Base-by-base conservation (phyloP, 345 rosid species). In the Lepidium didymum region DNA sequence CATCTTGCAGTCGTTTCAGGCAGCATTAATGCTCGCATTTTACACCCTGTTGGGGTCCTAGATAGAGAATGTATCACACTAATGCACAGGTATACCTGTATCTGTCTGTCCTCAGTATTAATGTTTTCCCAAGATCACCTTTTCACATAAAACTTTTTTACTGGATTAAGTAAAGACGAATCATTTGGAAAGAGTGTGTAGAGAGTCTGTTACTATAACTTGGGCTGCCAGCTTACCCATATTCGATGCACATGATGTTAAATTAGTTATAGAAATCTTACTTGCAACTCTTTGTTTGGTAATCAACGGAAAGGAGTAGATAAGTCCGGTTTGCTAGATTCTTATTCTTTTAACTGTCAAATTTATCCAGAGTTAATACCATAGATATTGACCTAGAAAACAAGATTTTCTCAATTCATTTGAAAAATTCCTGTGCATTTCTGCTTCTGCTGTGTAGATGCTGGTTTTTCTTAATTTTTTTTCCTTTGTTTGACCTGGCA, bases 51-150 rank as follows among this genome's bases (percentile, higher is more conserved):
- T 76, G 98, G 98, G 46, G 78, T 90, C 80, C 63, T 92, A 46
- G 98, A 92, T 78, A 82, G 69, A 77, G 91, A 90, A 72, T 83
- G 93, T 68, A 88, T 92, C 80, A 75, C 69, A 52, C 51, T 92
- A 49, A 82, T 90, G 52, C 83, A 74, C 86, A 88, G 96, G 92
- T 92, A 64, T 31, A 51, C 62, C 56, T 51, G n/a, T 58, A 47
- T 14, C 44, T 34, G 9, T 42, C 21, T 64, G 60, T 51, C 40
- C 42, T 41, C 36, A 18, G 23, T 58, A 46, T 50, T 31, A n/a
- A 12, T 36, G 40, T 25, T 25, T 51, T 15, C 37, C 12, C 61
- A 15, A 13, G 27, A 49, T 14, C 54, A 62, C 50, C 19, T 8
- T 11, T 66, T 52, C 25, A 9, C 14, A 12, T 64, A 18, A 11